phyloP scores from a whole-genome alignment of 2,329 filamentous ascomycete genomes.

The Xylariaceae sp. region DNA sequence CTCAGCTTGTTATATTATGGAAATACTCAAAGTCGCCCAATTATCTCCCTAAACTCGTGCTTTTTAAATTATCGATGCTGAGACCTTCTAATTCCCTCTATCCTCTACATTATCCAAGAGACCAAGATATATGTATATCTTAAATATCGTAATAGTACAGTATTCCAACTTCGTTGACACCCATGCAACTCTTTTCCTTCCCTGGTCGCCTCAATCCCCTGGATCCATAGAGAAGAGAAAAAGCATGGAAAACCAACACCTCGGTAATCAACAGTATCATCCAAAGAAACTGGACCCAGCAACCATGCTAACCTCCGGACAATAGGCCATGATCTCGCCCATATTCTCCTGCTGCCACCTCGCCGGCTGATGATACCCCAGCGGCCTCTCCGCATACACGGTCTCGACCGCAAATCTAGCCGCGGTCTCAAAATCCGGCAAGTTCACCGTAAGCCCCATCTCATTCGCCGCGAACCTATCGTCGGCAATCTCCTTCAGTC shows the following conservation, averaged over 20 bases:
- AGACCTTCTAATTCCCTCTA: no score
- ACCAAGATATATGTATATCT: no score
- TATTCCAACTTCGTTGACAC: no score
- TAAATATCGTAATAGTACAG: no score
- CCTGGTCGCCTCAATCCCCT: constrained; percentile 1
- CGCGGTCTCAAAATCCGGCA: constrained; percentile 27
- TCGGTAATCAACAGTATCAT: neutral
- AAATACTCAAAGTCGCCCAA: no score
- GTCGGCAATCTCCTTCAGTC: constrained; percentile 2
- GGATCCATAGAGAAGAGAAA: neutral
- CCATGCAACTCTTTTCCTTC: no score
- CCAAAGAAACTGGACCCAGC: constrained; percentile 14
- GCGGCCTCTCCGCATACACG: constrained; percentile 26
- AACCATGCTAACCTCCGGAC: constrained; percentile 28
- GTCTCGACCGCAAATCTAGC: constrained; percentile 30
- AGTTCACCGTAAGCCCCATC: constrained; percentile 1
- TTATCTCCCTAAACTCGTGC: no score
- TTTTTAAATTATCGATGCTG: no score
- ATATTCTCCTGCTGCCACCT: constrained; percentile 23
- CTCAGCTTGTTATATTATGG: no score
- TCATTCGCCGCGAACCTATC: constrained; percentile 1
- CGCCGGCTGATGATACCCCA: constrained; percentile 28
- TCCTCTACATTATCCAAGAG: no score
- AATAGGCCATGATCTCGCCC: constrained; percentile 27
- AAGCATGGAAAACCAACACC: neutral